Evolutionary conservation across 148 eudicot genomes (phyloP), one percentile per base, ranked within the genome.

Genomic region (Cornus suecica): DNA sequence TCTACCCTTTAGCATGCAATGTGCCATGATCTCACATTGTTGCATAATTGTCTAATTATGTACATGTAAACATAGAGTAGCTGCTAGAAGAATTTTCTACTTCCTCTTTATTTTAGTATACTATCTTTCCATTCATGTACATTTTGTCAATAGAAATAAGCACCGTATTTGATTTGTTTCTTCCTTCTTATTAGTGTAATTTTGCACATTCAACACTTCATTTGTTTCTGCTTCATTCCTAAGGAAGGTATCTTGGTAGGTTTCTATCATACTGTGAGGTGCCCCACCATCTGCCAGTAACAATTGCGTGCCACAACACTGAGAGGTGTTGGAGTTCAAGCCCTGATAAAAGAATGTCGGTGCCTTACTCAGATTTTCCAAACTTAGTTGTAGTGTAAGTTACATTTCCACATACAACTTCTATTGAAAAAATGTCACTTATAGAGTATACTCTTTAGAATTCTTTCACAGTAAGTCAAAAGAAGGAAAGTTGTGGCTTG

Each of bases 371-470:
- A 42, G 90, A 91, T 70, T 94, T 86, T 75, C 97, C 95, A 66
- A 86, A 94, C 76, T 82, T 94, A 74, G 84, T 85, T 73, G 84
- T 85, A 54, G 91, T 94, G 98, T 94, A 89, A 89, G 97, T 88
- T 76, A 25, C 63, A 78, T 70, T 72, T 14, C 64, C 61, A 48
- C 54, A 42, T 34, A 66, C 64, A n/a, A 52, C 60, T 37, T 74
- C n/a, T 66, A 37, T 37, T 37, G 9, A 37, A 37, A 37, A 37
- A 37, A 37, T 4, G 9, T 6, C 6, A 37, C 9, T 37, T 37
- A 37, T 37, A 37, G 42, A 37, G 9, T 4, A 37, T 37, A 1
- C 9, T 3, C 8, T 37, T 37, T 6, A 37, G 9, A 6, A 37
- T 37, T 32, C 42, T 37, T 37, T 37, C 42, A 6, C 9, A 37